Conservation (phyloP, 495 filamentous ascomycete genomes). For the Thermothielavioides terrestris region DNA sequence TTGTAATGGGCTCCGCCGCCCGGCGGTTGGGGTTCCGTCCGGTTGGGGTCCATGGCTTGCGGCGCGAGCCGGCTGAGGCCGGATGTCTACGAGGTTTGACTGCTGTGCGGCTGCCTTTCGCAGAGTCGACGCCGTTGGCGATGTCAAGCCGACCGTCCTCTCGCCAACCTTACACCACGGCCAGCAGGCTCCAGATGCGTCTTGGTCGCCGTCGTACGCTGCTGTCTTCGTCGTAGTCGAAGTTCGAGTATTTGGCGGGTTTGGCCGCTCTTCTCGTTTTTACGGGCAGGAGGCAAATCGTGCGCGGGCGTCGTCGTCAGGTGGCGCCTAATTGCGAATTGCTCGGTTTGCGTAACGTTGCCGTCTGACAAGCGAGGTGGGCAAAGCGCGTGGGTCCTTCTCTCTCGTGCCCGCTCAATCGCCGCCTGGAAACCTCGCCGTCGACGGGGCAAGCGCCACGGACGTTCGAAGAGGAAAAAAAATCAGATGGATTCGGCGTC, state of each 20-base stretch:
- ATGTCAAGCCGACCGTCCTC: too few species aligned
- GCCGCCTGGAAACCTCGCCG: background rate
- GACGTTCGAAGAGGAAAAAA: too few species aligned
- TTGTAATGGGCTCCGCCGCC: slow-evolving; percentile 31
- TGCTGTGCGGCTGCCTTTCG: too few species aligned
- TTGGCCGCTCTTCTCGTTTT: too few species aligned
- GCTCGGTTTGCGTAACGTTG: slow-evolving; percentile 17
- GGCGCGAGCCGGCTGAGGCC: too few species aligned
- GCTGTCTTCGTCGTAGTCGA: background rate
- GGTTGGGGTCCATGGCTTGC: slow-evolving; percentile 20
- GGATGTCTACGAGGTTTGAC: too few species aligned
- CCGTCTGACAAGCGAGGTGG: slow-evolving; percentile 3
- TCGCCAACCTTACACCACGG: too few species aligned
- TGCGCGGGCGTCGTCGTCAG: background rate
- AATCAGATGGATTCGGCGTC: slow-evolving; percentile 10
- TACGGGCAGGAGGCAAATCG: background rate
- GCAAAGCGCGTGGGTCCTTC: background rate
- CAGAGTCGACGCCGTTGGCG: too few species aligned
- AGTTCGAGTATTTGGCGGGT: background rate
- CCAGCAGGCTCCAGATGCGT: too few species aligned
- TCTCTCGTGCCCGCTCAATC: background rate
- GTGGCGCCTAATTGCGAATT: slow-evolving; percentile 19
- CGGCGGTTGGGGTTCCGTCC: slow-evolving; percentile 17
- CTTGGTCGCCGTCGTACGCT: too few species aligned
- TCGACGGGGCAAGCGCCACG: slow-evolving; percentile 10